Conservation (phyloP, 352 stramenopile species). For the Phytophthora syringae region DNA sequence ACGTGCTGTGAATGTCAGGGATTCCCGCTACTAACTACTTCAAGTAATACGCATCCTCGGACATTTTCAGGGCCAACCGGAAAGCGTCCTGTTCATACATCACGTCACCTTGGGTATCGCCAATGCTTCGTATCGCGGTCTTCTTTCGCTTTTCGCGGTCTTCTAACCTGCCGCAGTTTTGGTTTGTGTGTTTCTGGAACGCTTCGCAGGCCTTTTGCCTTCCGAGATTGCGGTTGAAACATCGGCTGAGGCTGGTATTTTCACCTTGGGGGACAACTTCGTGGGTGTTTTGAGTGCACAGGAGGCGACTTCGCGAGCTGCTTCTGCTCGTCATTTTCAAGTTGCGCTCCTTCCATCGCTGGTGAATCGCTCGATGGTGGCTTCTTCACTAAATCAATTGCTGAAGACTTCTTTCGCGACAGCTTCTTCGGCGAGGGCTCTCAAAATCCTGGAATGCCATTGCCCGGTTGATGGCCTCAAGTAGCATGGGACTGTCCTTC, state of each 20-base stretch:
- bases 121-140: slow-evolving; percentile 9
- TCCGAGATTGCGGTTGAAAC: too few species aligned
- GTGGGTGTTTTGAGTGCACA: not conserved
- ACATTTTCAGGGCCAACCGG: slow-evolving; percentile 45
- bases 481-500: slow-evolving; percentile 3
- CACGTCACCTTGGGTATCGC: slow-evolving; percentile 17
- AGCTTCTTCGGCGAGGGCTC: slow-evolving; percentile 24
- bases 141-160: slow-evolving; percentile 30
- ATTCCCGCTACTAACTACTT: too few species aligned
- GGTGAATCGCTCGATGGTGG: not conserved
- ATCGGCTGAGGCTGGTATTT: slow-evolving; percentile 1
- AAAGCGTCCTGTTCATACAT: slow-evolving; percentile 45
- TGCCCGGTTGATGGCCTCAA: slow-evolving; percentile 25
- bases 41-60: slow-evolving; percentile 49
- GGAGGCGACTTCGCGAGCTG: not conserved
- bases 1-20: not conserved
- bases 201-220: slow-evolving; percentile 18
- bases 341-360: not conserved
- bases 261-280: not conserved
- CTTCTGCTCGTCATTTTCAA: not conserved
- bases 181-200: slow-evolving; percentile 15
- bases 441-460: slow-evolving; percentile 35
- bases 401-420: not conserved
- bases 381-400: not conserved
- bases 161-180: slow-evolving; percentile 1